Conservation (phyloP, 1,139 yeast species). For the Pichia sp. region DNA sequence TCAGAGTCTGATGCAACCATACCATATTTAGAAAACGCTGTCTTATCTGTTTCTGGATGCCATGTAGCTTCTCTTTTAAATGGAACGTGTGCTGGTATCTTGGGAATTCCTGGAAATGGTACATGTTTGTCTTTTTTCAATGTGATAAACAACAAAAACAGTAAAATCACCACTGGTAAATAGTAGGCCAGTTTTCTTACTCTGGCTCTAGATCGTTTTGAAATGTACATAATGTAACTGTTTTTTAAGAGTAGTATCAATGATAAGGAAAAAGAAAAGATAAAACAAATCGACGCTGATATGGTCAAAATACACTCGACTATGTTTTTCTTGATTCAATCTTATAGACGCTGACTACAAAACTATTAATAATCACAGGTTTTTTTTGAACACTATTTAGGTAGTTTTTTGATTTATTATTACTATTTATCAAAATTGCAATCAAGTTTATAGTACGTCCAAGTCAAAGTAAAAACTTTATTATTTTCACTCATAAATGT, state of each 20-base stretch:
- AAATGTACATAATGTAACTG: not conserved
- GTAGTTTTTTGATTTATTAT: no score
- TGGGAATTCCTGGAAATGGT: conserved; percentile 18
- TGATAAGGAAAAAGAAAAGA: not conserved
- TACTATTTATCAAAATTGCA: no score
- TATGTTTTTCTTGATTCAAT: no score
- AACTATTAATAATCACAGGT: no score
- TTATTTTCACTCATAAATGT: not conserved
- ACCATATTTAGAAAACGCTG: conserved; percentile 40
- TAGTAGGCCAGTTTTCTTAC: not conserved
- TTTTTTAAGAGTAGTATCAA: not conserved
- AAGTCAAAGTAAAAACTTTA: not conserved
- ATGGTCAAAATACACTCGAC: not conserved
- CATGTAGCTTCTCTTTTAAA: conserved; percentile 30
- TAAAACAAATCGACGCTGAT: no score
- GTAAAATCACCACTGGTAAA: not conserved
- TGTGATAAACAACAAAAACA: not conserved
- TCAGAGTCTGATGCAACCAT: conserved; percentile 78
- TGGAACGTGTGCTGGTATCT: conserved; percentile 27
- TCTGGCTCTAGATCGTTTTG: not conserved
- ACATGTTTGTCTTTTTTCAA: not conserved
- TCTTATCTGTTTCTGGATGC: conserved; percentile 32
- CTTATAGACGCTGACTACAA: no score
- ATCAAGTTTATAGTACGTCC: no score
- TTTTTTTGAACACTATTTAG: no score